These are phyloP conservation scores for Chlamydomonas applanata DNA, from an alignment of 139 green algal genomes.

Conservation along the genomic window DNA sequence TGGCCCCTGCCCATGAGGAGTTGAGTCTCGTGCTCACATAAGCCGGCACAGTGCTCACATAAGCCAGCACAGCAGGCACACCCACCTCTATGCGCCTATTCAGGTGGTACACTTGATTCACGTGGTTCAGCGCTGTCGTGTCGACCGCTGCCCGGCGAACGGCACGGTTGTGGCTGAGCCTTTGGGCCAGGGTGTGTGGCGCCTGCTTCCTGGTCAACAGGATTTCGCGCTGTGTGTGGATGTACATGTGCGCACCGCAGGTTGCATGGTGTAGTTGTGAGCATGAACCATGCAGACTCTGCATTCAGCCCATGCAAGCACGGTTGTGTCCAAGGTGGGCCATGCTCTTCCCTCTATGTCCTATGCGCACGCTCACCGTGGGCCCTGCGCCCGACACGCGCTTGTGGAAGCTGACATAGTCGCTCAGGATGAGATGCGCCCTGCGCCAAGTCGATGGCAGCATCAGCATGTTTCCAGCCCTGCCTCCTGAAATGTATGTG, in stretches of 20 bases:
- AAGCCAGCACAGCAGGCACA: too few relatives aligned
- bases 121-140: conserved; percentile 8
- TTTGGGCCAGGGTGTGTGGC: neutral
- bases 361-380: conserved; percentile 3
- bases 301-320: neutral
- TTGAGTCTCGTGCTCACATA: too few relatives aligned
- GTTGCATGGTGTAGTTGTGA: neutral
- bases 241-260: conserved; percentile 1
- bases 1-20: too few relatives aligned
- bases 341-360: too few relatives aligned
- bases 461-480: neutral
- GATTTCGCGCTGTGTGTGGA: too few relatives aligned
- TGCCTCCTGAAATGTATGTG: neutral
- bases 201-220: neutral
- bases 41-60: too few relatives aligned
- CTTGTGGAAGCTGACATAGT: neutral
- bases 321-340: neutral
- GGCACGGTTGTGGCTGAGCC: neutral
- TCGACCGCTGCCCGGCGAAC: neutral
- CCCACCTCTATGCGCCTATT: conserved; percentile 8
- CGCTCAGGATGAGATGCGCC: conserved; percentile 3
- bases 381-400: neutral
- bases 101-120: conserved; percentile 28
- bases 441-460: neutral
- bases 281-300: neutral